Evolutionary conservation across 2,329 filamentous ascomycete genomes (phyloP), one percentile per base, ranked within the genome.

Genomic region (Pestalotiopsis sp.): DNA sequence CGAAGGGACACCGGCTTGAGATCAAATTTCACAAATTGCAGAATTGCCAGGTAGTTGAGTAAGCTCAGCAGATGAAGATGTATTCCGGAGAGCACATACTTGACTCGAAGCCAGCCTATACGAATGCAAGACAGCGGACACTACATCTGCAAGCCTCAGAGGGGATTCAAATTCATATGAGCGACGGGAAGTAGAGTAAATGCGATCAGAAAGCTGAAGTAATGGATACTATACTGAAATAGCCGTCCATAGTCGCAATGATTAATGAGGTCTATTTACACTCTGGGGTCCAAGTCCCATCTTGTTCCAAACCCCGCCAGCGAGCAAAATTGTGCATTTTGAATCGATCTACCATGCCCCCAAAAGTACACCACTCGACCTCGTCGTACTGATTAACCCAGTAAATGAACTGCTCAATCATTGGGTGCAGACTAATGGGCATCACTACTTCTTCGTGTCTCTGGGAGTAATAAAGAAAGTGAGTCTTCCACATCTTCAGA

Each of bases 381-480:
- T 82, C 82, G 69, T 82, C 80, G 64, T 83, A 80, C 27, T 72
- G 72, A 72, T 83, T 84, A 66, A 85, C 78, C 74, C 81, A 82
- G 69, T 84, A 80, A 65, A 85, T 84, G 20, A 85, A 72, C 60
- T 80, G 71, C 75, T 84, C 82, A 74, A 84, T 83, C 81, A 86
- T 79, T 20, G 83, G 83, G 73, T 85, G 83, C 57, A 84, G 81
- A 39, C 76, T 80, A 52, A 85, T 83, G 1, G 82, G 82, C 69
- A 85, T 85, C 9, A 85, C 76, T 68, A 85, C 85, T 9, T 76
- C 77, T 13, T 84, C 82, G 69, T 83, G 81, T 73, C 84, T 82
- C 39, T 80, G 72, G 70, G 84, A 84, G 52, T 78, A 76, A 68
- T 79, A 85, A 65, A 82, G 80, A 66, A 85, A 85, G 62, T 84